Percentiles rank a stretch among this genome's conserved stretches.
Conservation (phyloP, 345 rosid species). For the Reutealis trisperma region DNA sequence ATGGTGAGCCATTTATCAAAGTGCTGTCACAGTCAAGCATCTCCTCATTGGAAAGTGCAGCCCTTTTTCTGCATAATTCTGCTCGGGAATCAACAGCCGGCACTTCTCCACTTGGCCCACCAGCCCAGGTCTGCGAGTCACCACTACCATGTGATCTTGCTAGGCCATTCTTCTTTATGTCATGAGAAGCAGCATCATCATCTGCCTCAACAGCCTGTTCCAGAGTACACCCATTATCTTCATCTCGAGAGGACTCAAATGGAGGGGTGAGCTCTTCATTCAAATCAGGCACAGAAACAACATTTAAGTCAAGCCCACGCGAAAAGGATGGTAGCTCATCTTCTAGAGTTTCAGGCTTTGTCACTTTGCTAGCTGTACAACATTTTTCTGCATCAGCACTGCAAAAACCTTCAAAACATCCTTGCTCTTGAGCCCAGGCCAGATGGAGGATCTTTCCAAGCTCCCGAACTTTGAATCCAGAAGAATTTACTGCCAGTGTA, state of each 20-base stretch:
- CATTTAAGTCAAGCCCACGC: slow-evolving; percentile 73
- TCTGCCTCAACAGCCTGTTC: slow-evolving; percentile 59
- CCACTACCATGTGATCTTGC: slow-evolving; percentile 66
- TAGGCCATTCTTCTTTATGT: slow-evolving; percentile 52
- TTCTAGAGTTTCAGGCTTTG: slow-evolving; percentile 35
- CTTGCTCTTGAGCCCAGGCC: slow-evolving; percentile 78
- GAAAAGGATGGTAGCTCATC: slow-evolving; percentile 51
- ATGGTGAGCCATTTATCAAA: slow-evolving; percentile 64
- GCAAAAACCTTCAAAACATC: slow-evolving; percentile 65
- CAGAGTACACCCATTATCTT: slow-evolving; percentile 70
- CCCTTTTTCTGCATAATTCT: slow-evolving; percentile 66
- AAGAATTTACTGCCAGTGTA: slow-evolving; percentile 37
- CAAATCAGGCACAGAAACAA: slow-evolving; percentile 83
- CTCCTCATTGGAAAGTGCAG: slow-evolving; percentile 55
- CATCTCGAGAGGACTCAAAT: slow-evolving; percentile 78
- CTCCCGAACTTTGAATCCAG: slow-evolving; percentile 72
- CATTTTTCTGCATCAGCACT: slow-evolving; percentile 57
- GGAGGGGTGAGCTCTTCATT: slow-evolving; percentile 89
- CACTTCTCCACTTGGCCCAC: slow-evolving; percentile 48
- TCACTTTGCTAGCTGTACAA: slow-evolving; percentile 44
- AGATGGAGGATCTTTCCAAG: slow-evolving; percentile 65
- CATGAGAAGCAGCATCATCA: slow-evolving; percentile 77
- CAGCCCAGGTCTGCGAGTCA: slow-evolving; percentile 53
- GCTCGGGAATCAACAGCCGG: slow-evolving; percentile 60
- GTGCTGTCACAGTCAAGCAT: slow-evolving; percentile 83